Percentiles rank a stretch among this genome's conserved stretches.
These are phyloP conservation scores for Asterochloris sp. DNA, from an alignment of 139 green algal species.

Conservation along the genomic window DNA sequence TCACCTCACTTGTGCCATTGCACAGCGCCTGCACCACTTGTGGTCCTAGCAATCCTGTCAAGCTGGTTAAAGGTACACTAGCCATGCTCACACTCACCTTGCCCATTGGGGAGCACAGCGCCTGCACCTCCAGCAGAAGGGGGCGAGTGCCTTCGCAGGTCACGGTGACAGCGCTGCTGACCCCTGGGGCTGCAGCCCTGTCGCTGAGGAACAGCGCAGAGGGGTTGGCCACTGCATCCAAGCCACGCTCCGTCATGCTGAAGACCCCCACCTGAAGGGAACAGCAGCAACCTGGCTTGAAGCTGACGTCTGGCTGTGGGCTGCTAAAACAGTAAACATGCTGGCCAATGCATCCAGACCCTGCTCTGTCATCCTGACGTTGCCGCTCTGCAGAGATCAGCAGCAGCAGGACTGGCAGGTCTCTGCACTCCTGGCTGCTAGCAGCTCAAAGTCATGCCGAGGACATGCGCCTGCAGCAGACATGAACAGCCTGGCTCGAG, in stretches of 20 bases:
- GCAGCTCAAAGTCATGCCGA: too few species aligned
- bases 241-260: slow-evolving; percentile 65
- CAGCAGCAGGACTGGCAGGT: too few species aligned
- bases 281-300: neutral
- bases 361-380: too few species aligned
- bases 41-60: neutral
- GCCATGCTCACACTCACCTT: too few species aligned
- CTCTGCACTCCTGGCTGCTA: too few species aligned
- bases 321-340: too few species aligned
- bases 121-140: slow-evolving; percentile 86
- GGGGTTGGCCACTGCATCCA: slow-evolving; percentile 65
- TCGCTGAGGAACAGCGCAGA: slow-evolving; percentile 63
- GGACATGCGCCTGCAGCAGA: too few species aligned
- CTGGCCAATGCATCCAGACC: too few species aligned
- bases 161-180: slow-evolving; percentile 61
- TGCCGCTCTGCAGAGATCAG: too few species aligned
- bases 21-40: neutral
- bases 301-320: neutral
- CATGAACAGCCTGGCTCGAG: too few species aligned
- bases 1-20: too few species aligned
- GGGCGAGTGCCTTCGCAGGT: slow-evolving; percentile 74
- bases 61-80: neutral
- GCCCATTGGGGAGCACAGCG: slow-evolving; percentile 50
- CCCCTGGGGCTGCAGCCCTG: slow-evolving; percentile 26
- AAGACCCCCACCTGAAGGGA: slow-evolving; percentile 68